These are phyloP conservation scores for Penicillium sp. DNA, from an alignment of 2,329 filamentous ascomycete species.

Conservation along the genomic window DNA sequence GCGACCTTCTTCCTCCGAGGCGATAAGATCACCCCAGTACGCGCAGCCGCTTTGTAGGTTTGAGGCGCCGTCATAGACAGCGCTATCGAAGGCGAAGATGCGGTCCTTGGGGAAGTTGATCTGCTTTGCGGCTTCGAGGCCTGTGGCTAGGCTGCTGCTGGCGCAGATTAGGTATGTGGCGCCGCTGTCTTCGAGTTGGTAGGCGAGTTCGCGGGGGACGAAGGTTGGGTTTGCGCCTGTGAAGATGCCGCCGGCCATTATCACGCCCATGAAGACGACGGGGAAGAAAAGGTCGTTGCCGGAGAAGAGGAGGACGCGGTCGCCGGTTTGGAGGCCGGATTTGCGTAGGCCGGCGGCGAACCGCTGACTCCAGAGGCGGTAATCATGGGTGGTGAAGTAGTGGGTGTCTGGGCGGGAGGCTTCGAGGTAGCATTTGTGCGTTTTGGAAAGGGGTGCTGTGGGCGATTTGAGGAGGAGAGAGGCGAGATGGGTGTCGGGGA, in stretches of 20 bases:
- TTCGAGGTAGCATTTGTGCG: slow-evolving; percentile 56
- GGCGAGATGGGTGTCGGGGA: slow-evolving; percentile 43
- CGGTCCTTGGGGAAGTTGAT: slow-evolving; percentile 53
- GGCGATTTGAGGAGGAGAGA: slow-evolving; percentile 51
- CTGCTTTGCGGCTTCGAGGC: slow-evolving; percentile 61
- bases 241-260: slow-evolving; percentile 76
- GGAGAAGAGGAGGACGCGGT: slow-evolving; percentile 69
- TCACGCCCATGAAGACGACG: slow-evolving; percentile 64
- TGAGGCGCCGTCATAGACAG: slow-evolving; percentile 45
- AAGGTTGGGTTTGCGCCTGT: slow-evolving; percentile 70
- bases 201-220: slow-evolving; percentile 66
- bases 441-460: slow-evolving; percentile 44
- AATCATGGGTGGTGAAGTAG: slow-evolving; percentile 60
- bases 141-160: slow-evolving; percentile 57
- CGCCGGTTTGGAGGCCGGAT: slow-evolving; percentile 62
- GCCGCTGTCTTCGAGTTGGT: slow-evolving; percentile 69
- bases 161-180: slow-evolving; percentile 62
- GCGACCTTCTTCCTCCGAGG: slow-evolving; percentile 49
- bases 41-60: slow-evolving; percentile 42
- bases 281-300: slow-evolving; percentile 72
- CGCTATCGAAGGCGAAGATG: slow-evolving; percentile 65
- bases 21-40: slow-evolving; percentile 64
- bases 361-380: slow-evolving; percentile 68
- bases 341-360: slow-evolving; percentile 64
- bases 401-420: slow-evolving; percentile 64